phyloP scores from a whole-genome alignment of 2,329 filamentous ascomycete species.

The Aspergillus phoenicis region DNA sequence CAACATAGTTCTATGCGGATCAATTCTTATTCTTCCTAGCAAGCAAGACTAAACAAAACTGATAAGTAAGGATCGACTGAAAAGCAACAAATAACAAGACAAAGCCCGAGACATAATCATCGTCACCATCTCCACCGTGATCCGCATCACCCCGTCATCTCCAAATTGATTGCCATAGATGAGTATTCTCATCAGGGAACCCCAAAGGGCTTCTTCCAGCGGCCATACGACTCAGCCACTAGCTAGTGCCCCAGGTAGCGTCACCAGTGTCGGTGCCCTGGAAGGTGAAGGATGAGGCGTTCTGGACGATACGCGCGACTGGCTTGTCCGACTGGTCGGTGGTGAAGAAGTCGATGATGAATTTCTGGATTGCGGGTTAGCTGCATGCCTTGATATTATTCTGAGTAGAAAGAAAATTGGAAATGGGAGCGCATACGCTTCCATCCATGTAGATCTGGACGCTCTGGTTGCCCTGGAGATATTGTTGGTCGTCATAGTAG shows the following conservation, averaged over 20 bases:
- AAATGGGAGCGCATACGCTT: background rate
- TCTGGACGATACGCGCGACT: slow-evolving; percentile 10
- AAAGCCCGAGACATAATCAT: background rate
- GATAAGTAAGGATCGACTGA: background rate
- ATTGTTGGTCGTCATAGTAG: slow-evolving; percentile 8
- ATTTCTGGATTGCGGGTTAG: slow-evolving; percentile 2
- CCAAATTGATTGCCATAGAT: background rate
- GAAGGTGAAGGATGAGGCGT: slow-evolving; percentile 4
- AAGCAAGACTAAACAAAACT: background rate
- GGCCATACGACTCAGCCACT: background rate
- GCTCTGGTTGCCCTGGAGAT: slow-evolving; percentile 7
- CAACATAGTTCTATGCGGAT: background rate
- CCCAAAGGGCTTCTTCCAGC: background rate
- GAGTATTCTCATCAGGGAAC: too few relatives aligned
- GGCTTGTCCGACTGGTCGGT: slow-evolving; percentile 8
- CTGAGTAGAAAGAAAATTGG: too few relatives aligned
- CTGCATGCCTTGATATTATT: background rate
- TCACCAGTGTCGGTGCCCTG: background rate
- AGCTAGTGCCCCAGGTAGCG: background rate
- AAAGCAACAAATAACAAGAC: background rate
- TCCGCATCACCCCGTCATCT: background rate
- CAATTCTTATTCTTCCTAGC: background rate
- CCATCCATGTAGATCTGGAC: slow-evolving; percentile 5
- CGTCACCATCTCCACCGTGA: background rate
- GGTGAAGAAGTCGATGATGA: slow-evolving; percentile 9